Conservation (phyloP, 192 early-diverging fungal species). For the Backusella circina region DNA sequence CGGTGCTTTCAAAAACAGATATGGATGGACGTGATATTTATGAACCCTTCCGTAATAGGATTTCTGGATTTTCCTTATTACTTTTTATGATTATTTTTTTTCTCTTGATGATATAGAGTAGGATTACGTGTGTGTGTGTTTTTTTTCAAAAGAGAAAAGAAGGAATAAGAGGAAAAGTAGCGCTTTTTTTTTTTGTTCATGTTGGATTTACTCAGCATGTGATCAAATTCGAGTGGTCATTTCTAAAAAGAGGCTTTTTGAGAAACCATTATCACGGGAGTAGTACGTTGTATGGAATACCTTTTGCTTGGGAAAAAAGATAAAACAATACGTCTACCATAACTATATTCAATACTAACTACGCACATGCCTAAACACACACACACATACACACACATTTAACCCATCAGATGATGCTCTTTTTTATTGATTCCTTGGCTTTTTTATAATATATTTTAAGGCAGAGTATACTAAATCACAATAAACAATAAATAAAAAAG, state of each 20-base stretch:
- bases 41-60: neutral
- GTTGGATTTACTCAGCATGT: neutral
- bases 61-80: neutral
- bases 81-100: neutral
- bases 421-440: neutral
- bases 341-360: neutral
- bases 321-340: neutral
- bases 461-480: neutral
- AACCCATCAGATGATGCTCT: neutral
- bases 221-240: neutral
- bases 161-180: neutral
- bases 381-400: neutral
- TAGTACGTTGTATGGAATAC: neutral
- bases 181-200: neutral
- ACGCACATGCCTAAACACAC: neutral
- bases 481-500: neutral
- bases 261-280: neutral
- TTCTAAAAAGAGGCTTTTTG: neutral
- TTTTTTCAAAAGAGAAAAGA: constrained; percentile 3
- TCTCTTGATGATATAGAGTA: neutral
- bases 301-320: neutral
- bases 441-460: neutral
- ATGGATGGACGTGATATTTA: neutral
- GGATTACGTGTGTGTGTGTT: too few relatives aligned
- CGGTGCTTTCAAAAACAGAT: neutral